These are phyloP conservation scores for Plectosphaerella plurivora DNA, from an alignment of 2,329 filamentous ascomycete genomes.

Conservation along the genomic window DNA sequence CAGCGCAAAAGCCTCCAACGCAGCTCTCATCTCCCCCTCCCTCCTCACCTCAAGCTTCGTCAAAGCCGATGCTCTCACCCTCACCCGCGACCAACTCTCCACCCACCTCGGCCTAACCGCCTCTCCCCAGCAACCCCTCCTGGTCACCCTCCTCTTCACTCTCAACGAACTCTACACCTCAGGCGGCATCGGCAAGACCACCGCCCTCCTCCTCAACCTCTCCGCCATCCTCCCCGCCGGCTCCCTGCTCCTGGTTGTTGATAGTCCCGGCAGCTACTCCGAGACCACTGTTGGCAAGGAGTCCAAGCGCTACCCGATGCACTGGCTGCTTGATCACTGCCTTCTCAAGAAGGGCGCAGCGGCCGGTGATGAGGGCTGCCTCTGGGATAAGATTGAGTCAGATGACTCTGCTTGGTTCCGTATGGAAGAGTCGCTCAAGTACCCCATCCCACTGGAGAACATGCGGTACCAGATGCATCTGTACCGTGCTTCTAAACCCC, in stretches of 20 bases:
- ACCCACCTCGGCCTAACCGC: slow-evolving; percentile 18
- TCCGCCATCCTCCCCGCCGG: slow-evolving; percentile 53
- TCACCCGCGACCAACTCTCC: slow-evolving; percentile 29
- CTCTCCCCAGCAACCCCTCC: slow-evolving; percentile 25
- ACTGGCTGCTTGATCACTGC: slow-evolving; percentile 84
- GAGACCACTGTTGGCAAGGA: slow-evolving; percentile 66
- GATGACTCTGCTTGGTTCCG: slow-evolving; percentile 86
- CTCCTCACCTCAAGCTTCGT: slow-evolving; percentile 37
- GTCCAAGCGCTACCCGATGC: slow-evolving; percentile 78
- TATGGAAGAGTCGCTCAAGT: slow-evolving; percentile 60
- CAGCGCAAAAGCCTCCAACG: slow-evolving; percentile 37
- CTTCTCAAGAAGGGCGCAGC: slow-evolving; percentile 43
- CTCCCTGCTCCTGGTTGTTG: slow-evolving; percentile 76
- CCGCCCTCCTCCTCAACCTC: slow-evolving; percentile 67
- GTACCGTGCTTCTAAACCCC: slow-evolving; percentile 44
- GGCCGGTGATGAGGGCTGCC: slow-evolving; percentile 19
- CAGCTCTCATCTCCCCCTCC: slow-evolving; percentile 32
- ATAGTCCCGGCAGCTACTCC: slow-evolving; percentile 92
- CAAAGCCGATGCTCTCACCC: slow-evolving; percentile 43
- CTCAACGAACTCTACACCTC: slow-evolving; percentile 90
- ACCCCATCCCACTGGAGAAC: slow-evolving; percentile 84
- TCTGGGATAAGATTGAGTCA: slow-evolving; percentile 72
- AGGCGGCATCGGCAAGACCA: slow-evolving; percentile 68
- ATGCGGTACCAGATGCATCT: slow-evolving; percentile 94
- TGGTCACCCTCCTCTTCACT: slow-evolving; percentile 88